phyloP scores from a whole-genome alignment of 352 stramenopile species.

The Pythium sp. region DNA sequence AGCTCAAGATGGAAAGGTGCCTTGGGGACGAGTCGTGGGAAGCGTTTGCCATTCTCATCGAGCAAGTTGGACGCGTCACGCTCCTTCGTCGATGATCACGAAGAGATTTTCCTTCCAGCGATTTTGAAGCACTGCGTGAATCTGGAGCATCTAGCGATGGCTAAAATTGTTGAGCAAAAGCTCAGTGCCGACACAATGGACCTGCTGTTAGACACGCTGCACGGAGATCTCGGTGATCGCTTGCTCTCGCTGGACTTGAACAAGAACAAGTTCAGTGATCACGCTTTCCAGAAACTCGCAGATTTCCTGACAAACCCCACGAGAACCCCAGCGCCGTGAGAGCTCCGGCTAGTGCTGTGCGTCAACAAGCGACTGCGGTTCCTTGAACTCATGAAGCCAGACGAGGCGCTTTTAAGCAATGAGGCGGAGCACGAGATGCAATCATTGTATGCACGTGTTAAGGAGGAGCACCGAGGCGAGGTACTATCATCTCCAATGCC shows the following conservation, averaged over 20 bases:
- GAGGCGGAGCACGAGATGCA: no score
- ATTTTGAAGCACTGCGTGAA: constrained; percentile 5
- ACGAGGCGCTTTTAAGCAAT: background rate
- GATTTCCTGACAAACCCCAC: no score
- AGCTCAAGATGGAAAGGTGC: background rate
- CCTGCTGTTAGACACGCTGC: no score
- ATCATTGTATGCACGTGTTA: background rate
- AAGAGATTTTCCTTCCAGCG: background rate
- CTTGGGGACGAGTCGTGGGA: background rate
- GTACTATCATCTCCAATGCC: background rate
- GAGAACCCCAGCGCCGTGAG: no score
- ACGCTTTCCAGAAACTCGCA: no score
- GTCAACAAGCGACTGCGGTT: constrained; percentile 8
- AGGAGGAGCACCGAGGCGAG: background rate
- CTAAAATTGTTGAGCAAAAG: background rate
- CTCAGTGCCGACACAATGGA: no score
- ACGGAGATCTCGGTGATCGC: no score
- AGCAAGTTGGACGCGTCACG: background rate
- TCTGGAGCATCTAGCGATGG: background rate
- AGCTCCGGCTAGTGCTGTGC: background rate
- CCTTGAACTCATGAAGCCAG: background rate
- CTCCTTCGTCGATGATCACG: background rate
- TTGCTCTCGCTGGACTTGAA: no score
- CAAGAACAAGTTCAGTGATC: no score
- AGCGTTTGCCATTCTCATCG: background rate